Base-by-base conservation (phyloP, 2,329 filamentous ascomycete species). In the Pseudogymnoascus sp. region DNA sequence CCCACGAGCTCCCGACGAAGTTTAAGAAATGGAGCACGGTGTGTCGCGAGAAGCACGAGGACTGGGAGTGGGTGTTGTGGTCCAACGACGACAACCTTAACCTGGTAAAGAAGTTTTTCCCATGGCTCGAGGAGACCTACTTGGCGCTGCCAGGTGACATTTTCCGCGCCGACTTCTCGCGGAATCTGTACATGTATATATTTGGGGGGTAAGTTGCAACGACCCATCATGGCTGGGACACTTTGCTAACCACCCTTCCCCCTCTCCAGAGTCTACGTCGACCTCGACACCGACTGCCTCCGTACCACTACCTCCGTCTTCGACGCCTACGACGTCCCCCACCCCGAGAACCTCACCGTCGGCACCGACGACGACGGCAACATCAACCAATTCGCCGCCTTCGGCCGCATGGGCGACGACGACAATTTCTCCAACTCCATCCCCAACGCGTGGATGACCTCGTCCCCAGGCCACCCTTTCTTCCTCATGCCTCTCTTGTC, bases 31-130 rank as follows among this genome's bases (percentile, higher is more conserved):
- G 73, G 73, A 74, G 72, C 62, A 61, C 63, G n/a, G 66, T 64
- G 3, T 75, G 73, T 61, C 68, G 72, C 12, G 38, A 63, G 42
- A 64, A 66, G 48, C 72, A 74, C 55, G 65, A 65, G 5, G 70
- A 72, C 58, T 75, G 72, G 68, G 72, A 75, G 63, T 75, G 71
- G 69, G 72, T 75, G 25, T 63, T 75, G 12, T 75, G 73, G 73
- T 74, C 74, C 3, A 72, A 75, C 58, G 68, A 73, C 38, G 73
- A 75, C 59, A 75, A 75, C 63, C 66, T 72, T 39, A 65, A 66
- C n/a, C 65, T 75, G 38, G 72, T 74, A 9, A 62, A 68, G 42
- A 69, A 62, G 59, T 67, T 71, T 60, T 73, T 73, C 60, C 72
- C 74, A 0, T 73, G 68, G 71, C 64, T 74, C 39, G 62, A 70